Conservation (phyloP, 2,329 filamentous ascomycete species). For the Cladophialophora psammophila region DNA sequence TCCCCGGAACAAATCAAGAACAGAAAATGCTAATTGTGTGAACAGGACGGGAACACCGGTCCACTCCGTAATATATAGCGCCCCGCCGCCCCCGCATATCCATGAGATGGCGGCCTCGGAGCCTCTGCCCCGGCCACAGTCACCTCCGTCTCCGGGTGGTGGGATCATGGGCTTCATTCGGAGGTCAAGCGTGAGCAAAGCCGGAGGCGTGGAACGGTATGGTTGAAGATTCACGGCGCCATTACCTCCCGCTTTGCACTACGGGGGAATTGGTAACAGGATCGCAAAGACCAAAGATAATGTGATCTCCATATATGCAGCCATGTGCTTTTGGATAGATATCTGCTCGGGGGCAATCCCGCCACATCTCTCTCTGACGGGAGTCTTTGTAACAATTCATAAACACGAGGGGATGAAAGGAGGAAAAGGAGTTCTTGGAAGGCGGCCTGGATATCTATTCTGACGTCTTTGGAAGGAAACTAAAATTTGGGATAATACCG, state of each 20-base stretch:
- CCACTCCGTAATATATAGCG: constrained; percentile 19
- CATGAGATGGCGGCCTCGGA: constrained; percentile 30
- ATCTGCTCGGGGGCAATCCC: background rate
- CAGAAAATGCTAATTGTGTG: background rate
- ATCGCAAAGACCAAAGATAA: background rate
- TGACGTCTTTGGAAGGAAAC: background rate
- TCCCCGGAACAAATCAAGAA: background rate
- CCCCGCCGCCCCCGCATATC: constrained; percentile 12
- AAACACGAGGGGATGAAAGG: background rate
- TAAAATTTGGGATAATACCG: background rate
- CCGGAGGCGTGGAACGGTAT: constrained; percentile 31
- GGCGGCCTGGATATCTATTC: background rate
- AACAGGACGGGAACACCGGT: constrained; percentile 18
- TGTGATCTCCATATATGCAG: background rate
- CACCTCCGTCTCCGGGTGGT: background rate
- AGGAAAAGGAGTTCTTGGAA: background rate
- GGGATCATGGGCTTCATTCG: constrained; percentile 31
- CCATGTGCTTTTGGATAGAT: background rate
- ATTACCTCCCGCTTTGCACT: background rate
- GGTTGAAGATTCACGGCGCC: constrained; percentile 17
- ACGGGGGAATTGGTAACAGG: too few relatives aligned
- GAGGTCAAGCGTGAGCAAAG: constrained; percentile 26
- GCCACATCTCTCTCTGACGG: background rate
- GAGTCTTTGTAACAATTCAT: background rate
- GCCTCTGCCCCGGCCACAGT: constrained; percentile 2